Evolutionary conservation across 164 flowering plant species (phyloP).

Genomic region (Akebia trifoliata): DNA sequence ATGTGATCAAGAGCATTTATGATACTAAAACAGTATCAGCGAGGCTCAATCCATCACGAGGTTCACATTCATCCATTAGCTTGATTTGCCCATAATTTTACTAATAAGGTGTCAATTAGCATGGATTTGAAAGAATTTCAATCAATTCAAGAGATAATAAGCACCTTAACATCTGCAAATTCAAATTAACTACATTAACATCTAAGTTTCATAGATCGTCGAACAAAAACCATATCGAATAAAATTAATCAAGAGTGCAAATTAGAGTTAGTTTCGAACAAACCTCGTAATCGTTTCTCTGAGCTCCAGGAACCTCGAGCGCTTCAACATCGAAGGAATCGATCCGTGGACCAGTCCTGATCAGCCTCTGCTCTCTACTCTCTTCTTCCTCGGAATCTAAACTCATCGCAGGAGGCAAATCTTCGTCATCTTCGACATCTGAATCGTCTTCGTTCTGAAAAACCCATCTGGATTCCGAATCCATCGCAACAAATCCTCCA

Average conservation of each 20-base stretch:
- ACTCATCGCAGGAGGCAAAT: constrained; percentile 15
- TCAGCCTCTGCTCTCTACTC: constrained; percentile 54
- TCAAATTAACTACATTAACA: neutral
- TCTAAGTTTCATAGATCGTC: neutral
- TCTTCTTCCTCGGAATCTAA: constrained; percentile 69
- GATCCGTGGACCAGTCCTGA: constrained; percentile 84
- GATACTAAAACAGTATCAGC: too few species aligned
- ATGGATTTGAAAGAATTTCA: neutral
- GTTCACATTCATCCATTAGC: too few species aligned
- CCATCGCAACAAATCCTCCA: constrained; percentile 39
- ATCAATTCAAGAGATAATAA: neutral
- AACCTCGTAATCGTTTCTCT: constrained; percentile 71
- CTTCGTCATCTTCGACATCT: constrained; percentile 33
- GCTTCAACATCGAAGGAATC: constrained; percentile 98
- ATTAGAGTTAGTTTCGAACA: neutral
- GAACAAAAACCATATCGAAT: neutral
- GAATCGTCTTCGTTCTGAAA: constrained; percentile 70
- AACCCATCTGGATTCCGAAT: constrained; percentile 89
- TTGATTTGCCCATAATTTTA: neutral
- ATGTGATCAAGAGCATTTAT: too few species aligned
- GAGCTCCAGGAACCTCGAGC: constrained; percentile 83
- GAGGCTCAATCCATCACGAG: too few species aligned
- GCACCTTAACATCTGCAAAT: neutral
- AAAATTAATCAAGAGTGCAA: neutral
- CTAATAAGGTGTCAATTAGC: neutral